Conservation (phyloP, 148 eudicot species). For the Hydrangea macrophylla region DNA sequence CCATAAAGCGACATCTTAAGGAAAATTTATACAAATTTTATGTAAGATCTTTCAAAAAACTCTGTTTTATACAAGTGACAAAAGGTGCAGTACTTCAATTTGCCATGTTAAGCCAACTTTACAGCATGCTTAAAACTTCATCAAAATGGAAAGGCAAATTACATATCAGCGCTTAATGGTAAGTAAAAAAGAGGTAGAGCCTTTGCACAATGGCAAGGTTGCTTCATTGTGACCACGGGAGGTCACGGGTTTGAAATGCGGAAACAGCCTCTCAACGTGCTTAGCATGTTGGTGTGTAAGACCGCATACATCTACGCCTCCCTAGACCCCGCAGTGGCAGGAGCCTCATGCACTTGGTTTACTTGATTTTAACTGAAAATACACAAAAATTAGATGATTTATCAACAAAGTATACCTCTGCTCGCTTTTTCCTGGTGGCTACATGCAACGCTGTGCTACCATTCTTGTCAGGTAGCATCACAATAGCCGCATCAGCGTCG, state of each 20-base stretch:
- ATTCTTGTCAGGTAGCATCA: slow-evolving; percentile 77
- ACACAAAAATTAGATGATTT: background rate
- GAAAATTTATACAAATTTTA: background rate
- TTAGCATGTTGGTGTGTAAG: too few relatives aligned
- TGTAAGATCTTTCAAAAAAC: background rate
- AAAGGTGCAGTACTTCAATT: background rate
- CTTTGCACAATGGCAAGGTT: too few relatives aligned
- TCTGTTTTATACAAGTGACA: background rate
- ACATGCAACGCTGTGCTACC: slow-evolving; percentile 86
- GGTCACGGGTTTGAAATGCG: too few relatives aligned
- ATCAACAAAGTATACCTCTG: slow-evolving; percentile 41
- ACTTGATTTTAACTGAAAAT: too few relatives aligned
- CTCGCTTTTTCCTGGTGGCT: slow-evolving; percentile 83
- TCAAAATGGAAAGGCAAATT: background rate
- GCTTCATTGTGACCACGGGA: too few relatives aligned
- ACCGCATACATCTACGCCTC: too few relatives aligned
- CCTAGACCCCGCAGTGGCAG: too few relatives aligned
- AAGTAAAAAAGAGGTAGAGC: background rate
- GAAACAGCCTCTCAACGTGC: too few relatives aligned
- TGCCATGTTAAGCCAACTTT: background rate
- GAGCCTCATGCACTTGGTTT: too few relatives aligned
- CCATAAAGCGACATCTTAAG: background rate
- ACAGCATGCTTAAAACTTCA: background rate
- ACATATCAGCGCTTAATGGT: background rate
- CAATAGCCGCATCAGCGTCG: slow-evolving; percentile 75